Base-by-base conservation (phyloP, 352 stramenopile species). In the Pythium pyrilobum region DNA sequence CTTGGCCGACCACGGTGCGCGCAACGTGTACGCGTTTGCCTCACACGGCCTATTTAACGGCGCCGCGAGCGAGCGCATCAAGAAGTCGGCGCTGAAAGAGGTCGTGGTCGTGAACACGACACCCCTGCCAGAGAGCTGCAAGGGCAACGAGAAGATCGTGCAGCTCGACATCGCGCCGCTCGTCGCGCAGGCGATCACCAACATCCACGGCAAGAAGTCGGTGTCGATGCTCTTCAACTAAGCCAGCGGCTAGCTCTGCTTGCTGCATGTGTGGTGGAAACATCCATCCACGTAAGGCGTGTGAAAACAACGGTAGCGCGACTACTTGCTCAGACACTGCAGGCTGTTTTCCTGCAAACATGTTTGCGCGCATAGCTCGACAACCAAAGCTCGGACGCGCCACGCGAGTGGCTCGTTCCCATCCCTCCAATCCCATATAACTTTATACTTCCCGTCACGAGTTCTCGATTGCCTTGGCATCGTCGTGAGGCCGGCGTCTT, bases 191-290 rank as follows among this genome's bases (percentile, higher is more conserved):
- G 96, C 97, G n/a, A 99, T 99, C 67, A 96, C 97, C 75, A 99
- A 99, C 76, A 99, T 99, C 72, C 97, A 99, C 81, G 88, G 96
- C 68, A 99, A 99, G 77, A 98, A 99, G 79, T 99, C 94, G 65
- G 97, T 99, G 54, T 99, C 97, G 31, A 97, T 97, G 68, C 87
- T 99, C 27, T 99, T 99, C 77, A 98, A 99, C 71, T 99, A 98
- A 67, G 69, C n/a, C n/a, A n/a, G n/a, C n/a, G n/a, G n/a, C n/a
- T n/a, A n/a, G n/a, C n/a, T n/a, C n/a, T n/a, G n/a, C n/a, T n/a
- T n/a, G n/a, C n/a, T n/a, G n/a, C n/a, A n/a, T n/a, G n/a, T n/a
- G n/a, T n/a, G n/a, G n/a, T n/a, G n/a, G n/a, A n/a, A n/a, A n/a
- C n/a, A n/a, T n/a, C n/a, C n/a, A n/a, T n/a, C n/a, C n/a, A n/a